Base-by-base conservation (phyloP, 768 basidiomycete species). In the Jaapia argillacea region DNA sequence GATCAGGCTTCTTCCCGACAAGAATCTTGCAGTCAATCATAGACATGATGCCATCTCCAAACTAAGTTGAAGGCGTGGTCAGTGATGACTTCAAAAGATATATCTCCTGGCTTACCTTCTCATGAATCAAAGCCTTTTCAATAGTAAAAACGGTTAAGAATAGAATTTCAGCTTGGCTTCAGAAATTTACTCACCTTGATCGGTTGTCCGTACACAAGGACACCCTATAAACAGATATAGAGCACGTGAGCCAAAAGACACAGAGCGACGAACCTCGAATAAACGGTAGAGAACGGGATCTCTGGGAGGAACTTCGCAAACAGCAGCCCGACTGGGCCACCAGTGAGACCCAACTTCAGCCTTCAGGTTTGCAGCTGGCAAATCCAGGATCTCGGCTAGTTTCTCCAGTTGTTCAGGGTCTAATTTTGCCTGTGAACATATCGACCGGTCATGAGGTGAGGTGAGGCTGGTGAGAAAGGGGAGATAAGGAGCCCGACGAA, bases 1-100 rank as follows among this genome's bases (percentile, higher is more conserved):
- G 83, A 52, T 87, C 75, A 13, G 71, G 68, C 58, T 88, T 87
- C 63, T 68, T 76, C 48, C 75, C 67, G 36, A 88, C 66, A 38
- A 67, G 69, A 47, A 88, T 70, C 51, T 74, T 79, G 61, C 85
- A 88, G 58, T 89, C 85, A 45, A 88, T 86, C 82, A 88, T 85
- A 16, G 81, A 84, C 84, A 88, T 87, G 47, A 89, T 88, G 4
- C 86, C 85, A 53, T 89, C 86, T 4, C 86, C 86, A 49, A 87
- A 88, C 82, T 37, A 40, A 21, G 20, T 24, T 28, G 16, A 39
- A 40, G 26, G 24, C 31, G 22, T 5, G 21, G 27, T 44, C 5
- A 47, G 24, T 24, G 24, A 16, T 10, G 37, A 38, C 10, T n/a
- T n/a, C n/a, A n/a, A n/a, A n/a, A n/a, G n/a, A n/a, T n/a, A n/a